Evolutionary conservation across 2,329 filamentous ascomycete species (phyloP).

Genomic region (Fusarium keratoplasticum): DNA sequence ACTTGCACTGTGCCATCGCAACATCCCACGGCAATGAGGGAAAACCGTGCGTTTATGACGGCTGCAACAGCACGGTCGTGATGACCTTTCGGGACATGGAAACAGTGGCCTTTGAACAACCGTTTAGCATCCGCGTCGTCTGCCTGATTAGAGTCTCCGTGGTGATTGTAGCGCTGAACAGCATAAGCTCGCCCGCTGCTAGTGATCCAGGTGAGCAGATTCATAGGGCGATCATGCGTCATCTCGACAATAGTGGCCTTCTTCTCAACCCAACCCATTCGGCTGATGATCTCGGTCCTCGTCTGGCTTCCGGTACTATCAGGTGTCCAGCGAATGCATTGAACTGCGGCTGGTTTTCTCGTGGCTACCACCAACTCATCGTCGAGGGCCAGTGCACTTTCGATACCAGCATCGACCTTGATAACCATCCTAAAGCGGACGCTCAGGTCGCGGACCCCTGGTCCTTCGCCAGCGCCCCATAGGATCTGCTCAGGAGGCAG

Average conservation of each 20-base stretch:
- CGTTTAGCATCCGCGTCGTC: constrained; percentile 67
- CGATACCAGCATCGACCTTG: constrained; percentile 95
- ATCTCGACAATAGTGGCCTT: constrained; percentile 83
- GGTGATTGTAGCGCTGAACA: constrained; percentile 76
- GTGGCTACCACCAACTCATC: constrained; percentile 95
- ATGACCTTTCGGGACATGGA: constrained; percentile 77
- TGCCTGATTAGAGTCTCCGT: constrained; percentile 53
- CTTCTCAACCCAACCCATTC: constrained; percentile 87
- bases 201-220: constrained; percentile 91
- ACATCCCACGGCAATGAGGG: constrained; percentile 88
- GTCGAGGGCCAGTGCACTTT: constrained; percentile 86
- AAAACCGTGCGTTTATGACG: constrained; percentile 94
- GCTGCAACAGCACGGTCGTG: constrained; percentile 75
- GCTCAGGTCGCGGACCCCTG: constrained; percentile 85
- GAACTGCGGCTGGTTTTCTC: constrained; percentile 89
- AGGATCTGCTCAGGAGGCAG: constrained; percentile 70
- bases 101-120: constrained; percentile 91
- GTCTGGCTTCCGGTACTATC: constrained; percentile 86
- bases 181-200: constrained; percentile 90
- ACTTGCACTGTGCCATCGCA: constrained; percentile 82
- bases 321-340: constrained; percentile 95
- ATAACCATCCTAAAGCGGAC: constrained; percentile 97
- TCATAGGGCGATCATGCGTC: constrained; percentile 96
- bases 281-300: constrained; percentile 87
- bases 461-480: constrained; percentile 83